These are phyloP conservation scores for Bryoglossum gracile DNA, from an alignment of 495 filamentous ascomycete genomes.

Conservation along the genomic window DNA sequence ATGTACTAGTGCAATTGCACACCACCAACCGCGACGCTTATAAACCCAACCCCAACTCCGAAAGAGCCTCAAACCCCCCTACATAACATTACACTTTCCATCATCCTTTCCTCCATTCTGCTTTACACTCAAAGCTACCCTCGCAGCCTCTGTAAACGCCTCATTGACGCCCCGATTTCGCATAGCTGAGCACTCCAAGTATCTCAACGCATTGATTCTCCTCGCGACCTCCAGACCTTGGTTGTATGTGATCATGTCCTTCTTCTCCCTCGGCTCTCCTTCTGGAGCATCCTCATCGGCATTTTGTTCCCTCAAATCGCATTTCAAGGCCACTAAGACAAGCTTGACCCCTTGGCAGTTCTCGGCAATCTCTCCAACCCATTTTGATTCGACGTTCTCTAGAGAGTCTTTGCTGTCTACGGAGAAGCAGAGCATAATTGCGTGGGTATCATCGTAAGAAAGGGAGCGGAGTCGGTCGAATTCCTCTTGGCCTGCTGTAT, in stretches of 20 bases:
- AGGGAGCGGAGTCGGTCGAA: conserved; percentile 93
- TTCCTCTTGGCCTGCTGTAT: conserved; percentile 98
- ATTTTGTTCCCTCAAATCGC: conserved; percentile 73
- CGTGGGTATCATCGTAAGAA: conserved; percentile 95
- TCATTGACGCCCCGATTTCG: conserved; percentile 96
- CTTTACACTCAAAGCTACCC: conserved; percentile 91
- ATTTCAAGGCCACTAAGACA: conserved; percentile 94
- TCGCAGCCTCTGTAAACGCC: conserved; percentile 95
- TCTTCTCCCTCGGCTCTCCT: conserved; percentile 47
- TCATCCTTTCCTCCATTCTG: conserved; percentile 44
- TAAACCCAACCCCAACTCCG: conserved; percentile 14
- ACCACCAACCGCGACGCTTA: conserved; percentile 6
- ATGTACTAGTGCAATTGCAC: conserved; percentile 13
- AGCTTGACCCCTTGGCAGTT: conserved; percentile 93
- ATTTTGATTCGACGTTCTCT: conserved; percentile 97
- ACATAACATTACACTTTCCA: conserved; percentile 52
- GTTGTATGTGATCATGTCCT: conserved; percentile 80
- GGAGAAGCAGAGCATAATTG: conserved; percentile 97
- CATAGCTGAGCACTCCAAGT: conserved; percentile 98
- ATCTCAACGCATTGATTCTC: conserved; percentile 79
- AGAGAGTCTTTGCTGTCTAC: conserved; percentile 94
- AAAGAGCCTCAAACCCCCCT: conserved; percentile 14
- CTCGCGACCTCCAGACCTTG: conserved; percentile 89
- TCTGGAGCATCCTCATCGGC: conserved; percentile 46
- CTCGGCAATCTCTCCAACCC: conserved; percentile 95